These are phyloP conservation scores for Thraustochytrium sp. DNA, from an alignment of 352 stramenopile genomes.

Conservation along the genomic window DNA sequence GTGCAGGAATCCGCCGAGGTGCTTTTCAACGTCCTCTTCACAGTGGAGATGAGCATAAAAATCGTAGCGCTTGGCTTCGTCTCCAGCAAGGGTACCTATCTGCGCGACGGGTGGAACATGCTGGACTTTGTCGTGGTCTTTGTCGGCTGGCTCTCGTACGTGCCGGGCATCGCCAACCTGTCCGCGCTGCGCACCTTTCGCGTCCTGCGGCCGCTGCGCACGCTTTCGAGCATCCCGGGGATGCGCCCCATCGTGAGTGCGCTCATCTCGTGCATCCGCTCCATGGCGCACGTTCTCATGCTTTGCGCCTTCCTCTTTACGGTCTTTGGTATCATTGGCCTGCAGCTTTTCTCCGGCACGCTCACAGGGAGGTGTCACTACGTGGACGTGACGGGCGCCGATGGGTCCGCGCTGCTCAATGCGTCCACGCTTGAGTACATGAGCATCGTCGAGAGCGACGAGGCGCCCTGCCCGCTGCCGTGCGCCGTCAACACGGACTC, in stretches of 20 bases:
- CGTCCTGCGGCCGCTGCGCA: constrained; percentile 75
- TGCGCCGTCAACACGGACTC: not conserved
- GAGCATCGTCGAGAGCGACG: constrained; percentile 37
- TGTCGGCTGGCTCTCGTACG: constrained; percentile 59
- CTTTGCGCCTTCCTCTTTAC: constrained; percentile 81
- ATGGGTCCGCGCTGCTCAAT: not conserved
- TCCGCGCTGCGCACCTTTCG: constrained; percentile 68
- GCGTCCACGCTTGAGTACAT: constrained; percentile 63
- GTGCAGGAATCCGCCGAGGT: constrained; percentile 10
- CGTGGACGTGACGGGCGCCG: constrained; percentile 58
- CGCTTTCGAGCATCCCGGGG: constrained; percentile 72
- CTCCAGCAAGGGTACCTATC: constrained; percentile 62
- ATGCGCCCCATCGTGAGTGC: constrained; percentile 62
- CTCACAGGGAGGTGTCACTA: constrained; percentile 52
- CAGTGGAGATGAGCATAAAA: constrained; percentile 76
- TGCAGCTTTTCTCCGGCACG: constrained; percentile 73
- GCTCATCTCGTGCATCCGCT: constrained; percentile 70
- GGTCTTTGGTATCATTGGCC: constrained; percentile 78
- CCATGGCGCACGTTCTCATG: constrained; percentile 76
- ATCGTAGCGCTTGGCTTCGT: constrained; percentile 75
- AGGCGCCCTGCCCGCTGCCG: constrained; percentile 30
- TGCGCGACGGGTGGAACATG: constrained; percentile 77
- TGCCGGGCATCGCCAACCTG: constrained; percentile 53
- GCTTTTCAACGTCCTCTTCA: constrained; percentile 76
- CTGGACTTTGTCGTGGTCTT: constrained; percentile 85